Conservation (phyloP, 148 eudicot species). For the Vaccinium myrtillus region DNA sequence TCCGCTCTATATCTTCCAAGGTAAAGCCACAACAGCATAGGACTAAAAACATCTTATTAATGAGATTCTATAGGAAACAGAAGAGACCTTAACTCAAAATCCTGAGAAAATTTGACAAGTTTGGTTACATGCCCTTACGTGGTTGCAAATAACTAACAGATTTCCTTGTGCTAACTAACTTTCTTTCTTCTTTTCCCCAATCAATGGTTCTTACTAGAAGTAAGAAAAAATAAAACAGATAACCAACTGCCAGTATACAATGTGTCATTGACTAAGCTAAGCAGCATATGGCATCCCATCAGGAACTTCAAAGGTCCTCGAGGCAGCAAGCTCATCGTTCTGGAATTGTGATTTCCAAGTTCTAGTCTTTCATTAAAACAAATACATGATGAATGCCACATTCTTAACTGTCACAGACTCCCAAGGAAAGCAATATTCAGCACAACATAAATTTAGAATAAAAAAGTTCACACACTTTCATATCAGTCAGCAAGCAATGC, state of each 20-base stretch:
- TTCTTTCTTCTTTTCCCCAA: neutral
- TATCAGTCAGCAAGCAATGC: neutral
- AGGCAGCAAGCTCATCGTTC: conserved; percentile 2
- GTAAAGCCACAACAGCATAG: neutral
- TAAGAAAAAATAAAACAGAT: neutral
- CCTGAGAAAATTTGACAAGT: neutral
- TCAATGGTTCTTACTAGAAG: neutral
- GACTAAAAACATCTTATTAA: neutral
- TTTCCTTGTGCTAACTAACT: neutral
- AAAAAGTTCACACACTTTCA: neutral
- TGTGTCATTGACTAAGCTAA: neutral
- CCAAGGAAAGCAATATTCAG: neutral
- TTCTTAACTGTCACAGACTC: neutral
- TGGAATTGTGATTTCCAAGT: neutral
- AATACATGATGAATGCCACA: neutral
- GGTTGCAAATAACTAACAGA: neutral
- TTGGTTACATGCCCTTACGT: neutral
- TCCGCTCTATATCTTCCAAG: neutral
- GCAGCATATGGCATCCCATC: neutral
- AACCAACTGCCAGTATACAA: neutral
- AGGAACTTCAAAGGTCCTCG: neutral
- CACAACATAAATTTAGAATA: neutral
- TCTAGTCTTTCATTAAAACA: neutral
- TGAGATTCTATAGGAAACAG: neutral
- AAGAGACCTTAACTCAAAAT: neutral